Conservation (phyloP, 1,284 basidiomycete species). For the Puccinia coronata region DNA sequence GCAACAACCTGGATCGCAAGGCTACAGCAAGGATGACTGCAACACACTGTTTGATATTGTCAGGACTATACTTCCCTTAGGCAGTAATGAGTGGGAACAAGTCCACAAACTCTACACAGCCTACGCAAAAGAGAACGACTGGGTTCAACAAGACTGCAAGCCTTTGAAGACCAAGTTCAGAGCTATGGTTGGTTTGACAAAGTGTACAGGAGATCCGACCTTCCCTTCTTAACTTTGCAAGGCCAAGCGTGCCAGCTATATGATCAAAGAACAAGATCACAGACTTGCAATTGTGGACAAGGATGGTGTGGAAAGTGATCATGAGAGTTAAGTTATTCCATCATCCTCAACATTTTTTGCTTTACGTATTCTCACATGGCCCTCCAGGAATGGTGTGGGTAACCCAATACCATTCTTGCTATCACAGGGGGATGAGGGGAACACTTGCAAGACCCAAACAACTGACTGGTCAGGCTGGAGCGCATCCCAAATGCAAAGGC, state of each 20-base stretch:
- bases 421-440: too few species aligned
- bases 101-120: not conserved
- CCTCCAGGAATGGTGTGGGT: too few species aligned
- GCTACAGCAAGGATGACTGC: too few species aligned
- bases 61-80: too few species aligned
- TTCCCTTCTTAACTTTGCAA: not conserved
- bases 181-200: not conserved
- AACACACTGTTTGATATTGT: too few species aligned
- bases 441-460: too few species aligned
- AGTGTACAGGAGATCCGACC: not conserved
- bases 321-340: not conserved
- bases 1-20: too few species aligned
- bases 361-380: too few species aligned
- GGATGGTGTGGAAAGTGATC: not conserved
- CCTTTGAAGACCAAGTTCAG: not conserved
- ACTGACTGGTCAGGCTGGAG: too few species aligned
- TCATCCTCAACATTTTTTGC: not conserved
- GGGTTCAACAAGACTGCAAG: not conserved
- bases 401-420: too few species aligned
- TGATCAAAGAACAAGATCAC: not conserved
- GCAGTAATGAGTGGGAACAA: too few species aligned
- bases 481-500: too few species aligned
- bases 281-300: not conserved
- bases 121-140: not conserved
- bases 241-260: not conserved